A percentile compares a stretch with the other conserved stretches of the same genome.
phyloP scores from a whole-genome alignment of 1,284 basidiomycete genomes.

The Leccinum subfulvum region DNA sequence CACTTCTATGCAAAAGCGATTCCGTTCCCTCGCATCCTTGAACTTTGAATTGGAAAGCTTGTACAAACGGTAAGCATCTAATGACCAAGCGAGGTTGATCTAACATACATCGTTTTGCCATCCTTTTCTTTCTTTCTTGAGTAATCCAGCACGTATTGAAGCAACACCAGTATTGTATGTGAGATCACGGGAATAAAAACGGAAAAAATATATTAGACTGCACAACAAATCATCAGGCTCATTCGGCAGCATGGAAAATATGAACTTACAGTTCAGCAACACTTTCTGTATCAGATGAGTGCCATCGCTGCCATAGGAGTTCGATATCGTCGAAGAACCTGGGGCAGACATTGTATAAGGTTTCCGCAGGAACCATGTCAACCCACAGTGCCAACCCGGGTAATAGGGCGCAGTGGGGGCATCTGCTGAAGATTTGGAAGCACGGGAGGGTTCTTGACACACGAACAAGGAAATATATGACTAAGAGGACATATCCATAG shows the following conservation, averaged over 20 bases:
- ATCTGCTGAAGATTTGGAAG: conserved; percentile 90
- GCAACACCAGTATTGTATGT: conserved; percentile 89
- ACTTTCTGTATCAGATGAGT: conserved; percentile 86
- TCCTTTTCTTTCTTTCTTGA: conserved; percentile 90
- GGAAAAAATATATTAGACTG: conserved; percentile 96
- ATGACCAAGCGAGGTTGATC: not conserved
- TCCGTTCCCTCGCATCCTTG: conserved; percentile 82
- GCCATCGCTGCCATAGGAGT: conserved; percentile 86
- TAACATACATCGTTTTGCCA: conserved; percentile 86
- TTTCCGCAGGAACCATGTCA: conserved; percentile 7
- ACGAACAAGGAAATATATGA: conserved; percentile 95
- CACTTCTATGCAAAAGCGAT: conserved; percentile 92
- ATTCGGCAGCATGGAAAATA: conserved; percentile 5
- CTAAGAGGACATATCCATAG: conserved; percentile 96
- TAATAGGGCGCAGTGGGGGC: conserved; percentile 80
- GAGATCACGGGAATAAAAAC: conserved; percentile 94
- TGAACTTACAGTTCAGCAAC: conserved; percentile 84
- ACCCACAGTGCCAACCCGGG: conserved; percentile 43
- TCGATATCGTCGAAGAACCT: conserved; percentile 99
- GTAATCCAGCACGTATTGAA: conserved; percentile 84
- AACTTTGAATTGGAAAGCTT: conserved; percentile 50
- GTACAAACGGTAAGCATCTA: conserved; percentile 8
- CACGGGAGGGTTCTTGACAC: conserved; percentile 94
- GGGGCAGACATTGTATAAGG: conserved; percentile 4
- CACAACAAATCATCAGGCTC: conserved; percentile 12